Base-by-base conservation (phyloP, 495 filamentous ascomycete species). In the Darksidea phi region DNA sequence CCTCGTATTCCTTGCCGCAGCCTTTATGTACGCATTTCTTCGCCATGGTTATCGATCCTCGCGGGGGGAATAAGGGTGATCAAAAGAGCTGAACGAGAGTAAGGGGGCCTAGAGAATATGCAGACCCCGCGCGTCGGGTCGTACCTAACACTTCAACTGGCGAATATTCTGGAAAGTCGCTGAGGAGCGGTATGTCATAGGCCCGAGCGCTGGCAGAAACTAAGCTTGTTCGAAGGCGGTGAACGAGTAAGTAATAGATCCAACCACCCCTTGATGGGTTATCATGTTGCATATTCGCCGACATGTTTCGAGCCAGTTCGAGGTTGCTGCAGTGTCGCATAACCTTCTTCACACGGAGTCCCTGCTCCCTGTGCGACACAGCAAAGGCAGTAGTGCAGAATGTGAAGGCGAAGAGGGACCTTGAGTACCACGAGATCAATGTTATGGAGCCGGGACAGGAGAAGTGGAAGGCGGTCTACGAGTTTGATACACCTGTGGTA, bases 11-110 rank as follows among this genome's bases (percentile, higher is more conserved):
- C 80, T 96, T 99, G 68, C 87, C 89, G 74, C 94, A 98, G 66
- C 91, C 89, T 75, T 95, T 93, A 76, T 97, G 95, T 52, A 96
- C 89, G 73, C 94, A 98, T 78, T 95, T 97, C 68, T 87, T 83
- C 34, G 88, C 79, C 90, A 95, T 96, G 26, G 18, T 23, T 21
- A 20, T 18, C n/a, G 46, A 38, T 10, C 2, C n/a, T 2, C 28
- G 46, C 24, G 13, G n/a, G 25, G 7, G 46, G n/a, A n/a, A n/a
- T n/a, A n/a, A 21, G 28, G 17, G 42, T 24, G n/a, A 17, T 45
- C 13, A 15, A 45, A 5, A 3, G 15, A 3, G 15, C 15, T 38
- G 46, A 58, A 4, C 37, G n/a, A 49, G 55, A 5, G 21, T n/a
- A n/a, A n/a, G n/a, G 25, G 23, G 11, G 26, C 18, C 6, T 43